A percentile compares a stretch with the other conserved stretches of the same genome.
Conservation (phyloP, 2,329 filamentous ascomycete species). For the Diaporthe sp. region DNA sequence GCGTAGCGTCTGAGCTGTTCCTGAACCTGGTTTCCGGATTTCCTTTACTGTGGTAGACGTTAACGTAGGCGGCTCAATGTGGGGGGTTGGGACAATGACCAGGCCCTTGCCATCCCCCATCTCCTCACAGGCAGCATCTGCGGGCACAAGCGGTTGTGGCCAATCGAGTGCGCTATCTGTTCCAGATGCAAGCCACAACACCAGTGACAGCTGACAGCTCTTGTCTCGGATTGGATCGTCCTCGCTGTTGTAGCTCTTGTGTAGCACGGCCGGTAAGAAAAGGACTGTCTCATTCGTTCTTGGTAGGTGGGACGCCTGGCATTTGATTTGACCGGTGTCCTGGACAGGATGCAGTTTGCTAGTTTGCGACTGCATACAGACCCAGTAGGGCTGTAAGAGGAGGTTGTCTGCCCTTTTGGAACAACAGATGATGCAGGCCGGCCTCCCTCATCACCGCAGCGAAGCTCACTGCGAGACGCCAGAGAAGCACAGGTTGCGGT, state of each 20-base stretch:
- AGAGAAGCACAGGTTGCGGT: not conserved
- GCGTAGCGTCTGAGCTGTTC: conserved; percentile 17
- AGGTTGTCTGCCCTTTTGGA: conserved; percentile 4
- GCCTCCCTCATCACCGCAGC: not conserved
- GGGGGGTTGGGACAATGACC: conserved; percentile 17
- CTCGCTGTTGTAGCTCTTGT: conserved; percentile 12
- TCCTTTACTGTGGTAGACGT: not conserved
- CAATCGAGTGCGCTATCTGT: conserved; percentile 21
- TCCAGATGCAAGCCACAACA: conserved; percentile 37
- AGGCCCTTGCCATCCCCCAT: conserved; percentile 32
- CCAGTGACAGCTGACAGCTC: conserved; percentile 32
- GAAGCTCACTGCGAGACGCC: conserved; percentile 12
- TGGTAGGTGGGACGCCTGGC: conserved; percentile 3
- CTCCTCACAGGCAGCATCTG: conserved; percentile 15
- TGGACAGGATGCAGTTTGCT: conserved; percentile 31
- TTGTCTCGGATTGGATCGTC: conserved; percentile 17
- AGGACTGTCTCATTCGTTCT: conserved; percentile 18
- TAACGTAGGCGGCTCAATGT: conserved; percentile 30
- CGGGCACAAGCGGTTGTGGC: not conserved
- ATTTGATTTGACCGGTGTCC: conserved; percentile 17
- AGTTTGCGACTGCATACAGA: conserved; percentile 21
- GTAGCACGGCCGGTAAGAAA: conserved; percentile 22
- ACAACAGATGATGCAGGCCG: conserved; percentile 5
- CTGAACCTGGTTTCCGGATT: conserved; percentile 33
- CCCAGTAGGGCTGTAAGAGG: conserved; percentile 20